Percentiles rank a stretch among this genome's conserved stretches.
Evolutionary conservation across 192 early-diverging fungal genomes (phyloP).

Genomic region (Kappamyces sp.): DNA sequence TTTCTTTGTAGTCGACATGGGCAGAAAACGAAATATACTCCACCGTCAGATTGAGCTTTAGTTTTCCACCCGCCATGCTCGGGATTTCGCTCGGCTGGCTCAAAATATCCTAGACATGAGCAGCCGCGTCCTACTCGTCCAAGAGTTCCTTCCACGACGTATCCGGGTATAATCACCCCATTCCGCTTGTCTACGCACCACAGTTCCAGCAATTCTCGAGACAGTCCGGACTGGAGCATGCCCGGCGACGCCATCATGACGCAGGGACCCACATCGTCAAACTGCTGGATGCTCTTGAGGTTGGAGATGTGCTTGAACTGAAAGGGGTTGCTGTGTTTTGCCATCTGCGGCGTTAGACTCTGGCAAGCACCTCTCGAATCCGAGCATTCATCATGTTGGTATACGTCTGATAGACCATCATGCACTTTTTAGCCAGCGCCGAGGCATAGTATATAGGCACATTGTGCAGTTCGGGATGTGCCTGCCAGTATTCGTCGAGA

Average conservation of each 20-base stretch:
- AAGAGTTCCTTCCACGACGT: constrained; percentile 94
- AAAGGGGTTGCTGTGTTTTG: constrained; percentile 79
- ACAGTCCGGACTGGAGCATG: constrained; percentile 93
- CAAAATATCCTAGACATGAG: constrained; percentile 49
- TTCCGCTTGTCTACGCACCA: constrained; percentile 92
- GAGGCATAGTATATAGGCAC: constrained; percentile 96
- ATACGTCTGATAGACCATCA: constrained; percentile 94
- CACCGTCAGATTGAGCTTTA: constrained; percentile 78
- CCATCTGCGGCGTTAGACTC: constrained; percentile 28
- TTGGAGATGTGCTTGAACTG: constrained; percentile 91
- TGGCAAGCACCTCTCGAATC: constrained; percentile 61
- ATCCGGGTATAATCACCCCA: constrained; percentile 92
- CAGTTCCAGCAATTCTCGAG: constrained; percentile 88
- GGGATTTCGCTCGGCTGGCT: constrained; percentile 80
- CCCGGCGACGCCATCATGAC: constrained; percentile 98
- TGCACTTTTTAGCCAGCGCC: constrained; percentile 92
- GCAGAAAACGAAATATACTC: constrained; percentile 97
- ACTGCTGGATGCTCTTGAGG: constrained; percentile 74
- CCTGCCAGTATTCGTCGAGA: constrained; percentile 95
- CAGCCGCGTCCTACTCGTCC: constrained; percentile 55
- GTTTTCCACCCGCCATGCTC: constrained; percentile 70
- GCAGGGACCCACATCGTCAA: constrained; percentile 94
- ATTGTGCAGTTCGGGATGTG: constrained; percentile 67
- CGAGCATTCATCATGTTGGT: constrained; percentile 97
- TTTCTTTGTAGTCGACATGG: constrained; percentile 95